phyloP scores from a whole-genome alignment of 768 basidiomycete genomes.

The Xerocomellus dryophilus region DNA sequence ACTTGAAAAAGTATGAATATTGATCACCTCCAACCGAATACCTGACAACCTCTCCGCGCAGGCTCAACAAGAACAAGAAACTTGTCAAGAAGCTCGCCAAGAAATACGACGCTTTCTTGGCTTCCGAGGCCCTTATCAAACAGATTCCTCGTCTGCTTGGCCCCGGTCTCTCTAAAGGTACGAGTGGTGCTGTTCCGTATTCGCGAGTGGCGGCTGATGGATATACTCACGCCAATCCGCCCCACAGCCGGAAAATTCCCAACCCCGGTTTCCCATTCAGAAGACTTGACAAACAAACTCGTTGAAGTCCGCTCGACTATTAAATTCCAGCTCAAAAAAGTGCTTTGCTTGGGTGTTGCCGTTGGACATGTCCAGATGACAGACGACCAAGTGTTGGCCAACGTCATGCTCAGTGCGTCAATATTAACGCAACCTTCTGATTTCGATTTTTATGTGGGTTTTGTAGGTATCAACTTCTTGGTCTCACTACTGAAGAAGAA shows the following conservation, averaged over 20 bases:
- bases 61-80: slow-evolving; percentile 99
- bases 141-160: slow-evolving; percentile 99
- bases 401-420: slow-evolving; percentile 91
- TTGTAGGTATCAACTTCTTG: slow-evolving; percentile 95
- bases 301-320: slow-evolving; percentile 97
- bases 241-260: slow-evolving; percentile 95
- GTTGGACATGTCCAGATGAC: slow-evolving; percentile 97
- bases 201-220: not conserved
- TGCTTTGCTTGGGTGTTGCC: slow-evolving; percentile 97
- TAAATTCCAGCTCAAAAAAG: slow-evolving; percentile 99
- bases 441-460: slow-evolving; percentile 6
- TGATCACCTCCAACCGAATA: not conserved
- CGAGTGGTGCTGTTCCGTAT: not conserved
- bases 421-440: not conserved
- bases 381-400: slow-evolving; percentile 93
- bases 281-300: slow-evolving; percentile 88
- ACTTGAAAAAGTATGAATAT: slow-evolving; percentile 86
- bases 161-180: slow-evolving; percentile 98
- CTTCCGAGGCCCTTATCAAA: slow-evolving; percentile 97
- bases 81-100: slow-evolving; percentile 99
- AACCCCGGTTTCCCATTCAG: slow-evolving; percentile 88
- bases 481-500: slow-evolving; percentile 99
- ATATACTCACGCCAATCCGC: not conserved
- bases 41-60: slow-evolving; percentile 28
- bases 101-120: slow-evolving; percentile 98